These are phyloP conservation scores for Pleurozium schreberi DNA, from an alignment of 225 moss, liverwort and hornwort genomes.

Conservation along the genomic window DNA sequence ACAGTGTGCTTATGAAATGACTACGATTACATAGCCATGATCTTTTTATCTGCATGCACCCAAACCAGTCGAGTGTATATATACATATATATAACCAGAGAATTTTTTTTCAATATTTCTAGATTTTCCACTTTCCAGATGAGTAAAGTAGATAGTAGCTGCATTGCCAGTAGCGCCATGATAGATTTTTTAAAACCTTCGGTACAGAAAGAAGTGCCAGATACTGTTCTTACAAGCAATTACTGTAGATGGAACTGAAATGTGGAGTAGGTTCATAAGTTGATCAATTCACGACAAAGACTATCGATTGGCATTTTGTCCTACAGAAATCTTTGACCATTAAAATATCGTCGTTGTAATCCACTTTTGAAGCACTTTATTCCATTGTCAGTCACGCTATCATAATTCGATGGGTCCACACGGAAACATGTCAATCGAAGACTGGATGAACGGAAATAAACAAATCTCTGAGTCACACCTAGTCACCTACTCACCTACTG, in stretches of 20 bases:
- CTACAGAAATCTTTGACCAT: not conserved
- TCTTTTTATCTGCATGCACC: not conserved
- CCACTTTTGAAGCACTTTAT: not conserved
- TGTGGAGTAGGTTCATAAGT: not conserved
- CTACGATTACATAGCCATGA: not conserved
- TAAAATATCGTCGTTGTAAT: not conserved
- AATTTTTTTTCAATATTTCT: not conserved
- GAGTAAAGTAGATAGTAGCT: not conserved
- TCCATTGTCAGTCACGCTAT: too few relatives aligned
- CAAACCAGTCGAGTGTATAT: too few relatives aligned
- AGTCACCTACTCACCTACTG: too few relatives aligned
- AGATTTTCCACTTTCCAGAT: not conserved
- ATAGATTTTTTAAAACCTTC: too few relatives aligned
- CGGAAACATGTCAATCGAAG: not conserved
- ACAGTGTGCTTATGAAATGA: not conserved
- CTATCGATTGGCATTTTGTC: too few relatives aligned
- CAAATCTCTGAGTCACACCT: not conserved
- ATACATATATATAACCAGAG: accelerated
- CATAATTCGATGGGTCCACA: too few relatives aligned
- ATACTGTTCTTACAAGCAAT: not conserved
- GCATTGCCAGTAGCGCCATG: too few relatives aligned
- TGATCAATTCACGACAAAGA: too few relatives aligned
- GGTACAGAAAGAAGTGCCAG: too few relatives aligned
- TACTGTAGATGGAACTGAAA: not conserved
- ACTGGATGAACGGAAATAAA: not conserved